These are phyloP conservation scores for Silene conica DNA, from an alignment of 148 eudicot species.

Conservation along the genomic window DNA sequence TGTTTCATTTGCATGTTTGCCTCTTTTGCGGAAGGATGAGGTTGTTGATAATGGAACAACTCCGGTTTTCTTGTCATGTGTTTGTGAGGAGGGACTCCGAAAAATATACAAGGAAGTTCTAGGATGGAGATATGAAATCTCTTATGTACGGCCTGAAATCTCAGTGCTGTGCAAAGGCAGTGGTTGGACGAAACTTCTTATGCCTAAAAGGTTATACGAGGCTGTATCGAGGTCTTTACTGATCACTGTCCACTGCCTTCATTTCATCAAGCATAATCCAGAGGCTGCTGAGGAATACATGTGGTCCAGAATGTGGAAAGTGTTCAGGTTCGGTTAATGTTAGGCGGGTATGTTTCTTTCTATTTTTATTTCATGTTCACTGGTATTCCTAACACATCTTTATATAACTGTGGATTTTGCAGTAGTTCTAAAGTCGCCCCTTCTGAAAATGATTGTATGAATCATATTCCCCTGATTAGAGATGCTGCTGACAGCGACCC, in stretches of 20 bases:
- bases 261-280: constrained; percentile 52
- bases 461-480: constrained; percentile 41
- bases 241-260: constrained; percentile 57
- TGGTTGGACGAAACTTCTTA: constrained; percentile 60
- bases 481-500: constrained; percentile 51
- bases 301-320: constrained; percentile 43
- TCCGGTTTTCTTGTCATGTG: constrained; percentile 42
- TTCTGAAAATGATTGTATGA: constrained; percentile 44
- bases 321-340: constrained; percentile 42
- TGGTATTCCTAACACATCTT: not conserved
- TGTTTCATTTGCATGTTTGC: constrained; percentile 58
- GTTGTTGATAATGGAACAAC: constrained; percentile 8
- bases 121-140: constrained; percentile 69
- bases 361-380: not conserved
- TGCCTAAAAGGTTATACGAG: constrained; percentile 49
- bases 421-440: constrained; percentile 51
- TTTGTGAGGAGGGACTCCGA: constrained; percentile 38
- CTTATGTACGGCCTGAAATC: constrained; percentile 50
- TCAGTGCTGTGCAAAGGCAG: constrained; percentile 50
- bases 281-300: constrained; percentile 36
- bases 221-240: constrained; percentile 32
- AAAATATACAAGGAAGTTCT: constrained; percentile 49
- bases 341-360: not conserved
- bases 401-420: constrained; percentile 14
- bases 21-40: constrained; percentile 36